Percentiles rank a stretch among this genome's conserved stretches.
These are phyloP conservation scores for Syzygium syzygioides DNA, from an alignment of 441 rosid species.

Conservation along the genomic window DNA sequence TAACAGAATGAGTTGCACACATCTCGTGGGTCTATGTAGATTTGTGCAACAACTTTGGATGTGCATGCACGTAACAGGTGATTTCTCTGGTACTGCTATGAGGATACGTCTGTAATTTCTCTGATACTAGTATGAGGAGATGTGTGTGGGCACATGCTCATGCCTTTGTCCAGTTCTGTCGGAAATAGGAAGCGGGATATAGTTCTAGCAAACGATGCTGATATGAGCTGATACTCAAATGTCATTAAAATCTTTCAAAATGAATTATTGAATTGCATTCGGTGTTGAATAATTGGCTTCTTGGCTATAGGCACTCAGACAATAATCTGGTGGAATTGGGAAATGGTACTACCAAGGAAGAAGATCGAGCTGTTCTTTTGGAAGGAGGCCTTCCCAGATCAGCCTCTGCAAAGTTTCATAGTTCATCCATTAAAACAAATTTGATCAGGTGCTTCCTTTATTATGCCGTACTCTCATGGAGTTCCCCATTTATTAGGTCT, in stretches of 20 bases:
- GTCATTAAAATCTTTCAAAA: background rate
- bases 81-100: background rate
- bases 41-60: background rate
- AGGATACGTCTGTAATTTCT: background rate
- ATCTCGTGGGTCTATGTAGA: background rate
- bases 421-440: conserved; percentile 56
- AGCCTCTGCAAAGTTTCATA: conserved; percentile 55
- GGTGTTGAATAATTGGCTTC: conserved; percentile 6
- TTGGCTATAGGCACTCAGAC: conserved; percentile 79
- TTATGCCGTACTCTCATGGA: background rate
- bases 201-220: background rate
- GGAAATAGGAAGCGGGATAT: background rate
- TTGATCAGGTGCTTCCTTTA: conserved; percentile 53
- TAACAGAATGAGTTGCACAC: background rate
- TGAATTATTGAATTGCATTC: background rate
- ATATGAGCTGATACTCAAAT: background rate
- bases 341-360: conserved; percentile 63
- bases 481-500: background rate
- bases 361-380: conserved; percentile 76
- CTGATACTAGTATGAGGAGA: background rate
- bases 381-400: conserved; percentile 91
- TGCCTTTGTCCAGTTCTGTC: background rate
- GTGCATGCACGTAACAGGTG: background rate
- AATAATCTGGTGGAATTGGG: conserved; percentile 73
- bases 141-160: background rate